A percentile compares a stretch with the other conserved stretches of the same genome.
These are phyloP conservation scores for Metschnikowia dekortorum DNA, from an alignment of 805 yeast species.

Conservation along the genomic window DNA sequence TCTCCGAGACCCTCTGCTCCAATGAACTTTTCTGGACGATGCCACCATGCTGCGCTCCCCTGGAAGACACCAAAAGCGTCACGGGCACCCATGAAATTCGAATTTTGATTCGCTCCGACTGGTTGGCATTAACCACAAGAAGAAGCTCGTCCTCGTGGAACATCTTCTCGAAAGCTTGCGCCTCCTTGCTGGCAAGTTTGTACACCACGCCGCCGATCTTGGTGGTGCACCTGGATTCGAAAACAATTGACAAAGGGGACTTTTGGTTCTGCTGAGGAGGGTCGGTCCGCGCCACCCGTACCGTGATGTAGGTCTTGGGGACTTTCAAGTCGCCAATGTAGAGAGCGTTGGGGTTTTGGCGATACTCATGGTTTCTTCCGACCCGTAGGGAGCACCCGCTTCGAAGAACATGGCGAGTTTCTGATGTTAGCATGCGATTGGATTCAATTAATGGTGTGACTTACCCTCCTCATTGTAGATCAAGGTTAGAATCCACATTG, in stretches of 20 bases:
- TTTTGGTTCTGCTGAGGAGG: neutral
- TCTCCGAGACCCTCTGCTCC: constrained; percentile 4
- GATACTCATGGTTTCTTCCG: constrained; percentile 28
- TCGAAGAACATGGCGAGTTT: constrained; percentile 11
- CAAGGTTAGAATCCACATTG: constrained; percentile 17
- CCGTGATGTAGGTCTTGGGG: constrained; percentile 27
- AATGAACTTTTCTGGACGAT: constrained; percentile 13
- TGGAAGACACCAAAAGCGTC: constrained; percentile 13
- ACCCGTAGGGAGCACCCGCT: constrained; percentile 13
- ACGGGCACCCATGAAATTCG: constrained; percentile 21
- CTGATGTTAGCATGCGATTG: constrained; percentile 16
- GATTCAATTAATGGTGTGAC: constrained; percentile 15
- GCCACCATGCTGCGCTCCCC: constrained; percentile 11
- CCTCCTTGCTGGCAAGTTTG: constrained; percentile 17
- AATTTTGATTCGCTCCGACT: constrained; percentile 15
- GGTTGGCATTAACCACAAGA: constrained; percentile 15
- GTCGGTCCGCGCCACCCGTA: constrained; percentile 9
- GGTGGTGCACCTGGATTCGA: constrained; percentile 29
- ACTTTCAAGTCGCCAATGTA: constrained; percentile 26
- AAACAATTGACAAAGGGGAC: constrained; percentile 19
- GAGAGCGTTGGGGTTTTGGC: constrained; percentile 17
- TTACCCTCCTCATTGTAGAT: constrained; percentile 12
- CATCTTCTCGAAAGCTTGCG: constrained; percentile 7
- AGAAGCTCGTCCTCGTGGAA: constrained; percentile 8
- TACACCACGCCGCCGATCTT: constrained; percentile 23